Conservation (phyloP, 2,329 filamentous ascomycete genomes). For the Paraphoma sp. region DNA sequence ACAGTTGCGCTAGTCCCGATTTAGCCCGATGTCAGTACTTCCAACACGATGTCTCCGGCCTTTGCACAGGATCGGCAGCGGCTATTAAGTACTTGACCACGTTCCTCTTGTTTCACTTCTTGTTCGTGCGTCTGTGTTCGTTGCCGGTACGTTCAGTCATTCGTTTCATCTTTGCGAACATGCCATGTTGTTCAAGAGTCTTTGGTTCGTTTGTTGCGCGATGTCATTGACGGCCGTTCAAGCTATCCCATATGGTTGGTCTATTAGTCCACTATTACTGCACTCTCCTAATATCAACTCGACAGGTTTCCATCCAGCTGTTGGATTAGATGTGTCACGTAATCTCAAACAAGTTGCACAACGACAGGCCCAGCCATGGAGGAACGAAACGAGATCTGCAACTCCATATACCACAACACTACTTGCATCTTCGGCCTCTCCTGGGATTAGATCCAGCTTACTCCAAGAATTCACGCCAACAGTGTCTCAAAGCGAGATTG, state of each 20-base stretch:
- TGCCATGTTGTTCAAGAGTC: conserved; percentile 47
- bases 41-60: conserved; percentile 25
- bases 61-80: conserved; percentile 26
- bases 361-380: not conserved
- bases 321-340: not conserved
- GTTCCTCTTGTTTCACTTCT: conserved; percentile 34
- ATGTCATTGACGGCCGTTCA: conserved; percentile 6
- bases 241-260: conserved; percentile 9
- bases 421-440: not conserved
- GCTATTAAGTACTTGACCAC: conserved; percentile 31
- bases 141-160: conserved; percentile 24
- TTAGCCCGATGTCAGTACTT: conserved; percentile 24
- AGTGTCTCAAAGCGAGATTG: not conserved
- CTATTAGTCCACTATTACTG: not conserved
- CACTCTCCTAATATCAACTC: not conserved
- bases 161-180: conserved; percentile 36
- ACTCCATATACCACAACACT: not conserved
- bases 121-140: conserved; percentile 28
- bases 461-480: not conserved
- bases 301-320: not conserved
- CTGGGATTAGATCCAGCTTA: not conserved
- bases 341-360: not conserved
- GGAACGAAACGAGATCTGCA: not conserved
- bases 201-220: conserved; percentile 22
- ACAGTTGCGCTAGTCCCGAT: conserved; percentile 21